Percentiles rank a stretch among this genome's conserved stretches.
Evolutionary conservation across 2,329 filamentous ascomycete genomes (phyloP).

Genomic region (Colletotrichum sp.): DNA sequence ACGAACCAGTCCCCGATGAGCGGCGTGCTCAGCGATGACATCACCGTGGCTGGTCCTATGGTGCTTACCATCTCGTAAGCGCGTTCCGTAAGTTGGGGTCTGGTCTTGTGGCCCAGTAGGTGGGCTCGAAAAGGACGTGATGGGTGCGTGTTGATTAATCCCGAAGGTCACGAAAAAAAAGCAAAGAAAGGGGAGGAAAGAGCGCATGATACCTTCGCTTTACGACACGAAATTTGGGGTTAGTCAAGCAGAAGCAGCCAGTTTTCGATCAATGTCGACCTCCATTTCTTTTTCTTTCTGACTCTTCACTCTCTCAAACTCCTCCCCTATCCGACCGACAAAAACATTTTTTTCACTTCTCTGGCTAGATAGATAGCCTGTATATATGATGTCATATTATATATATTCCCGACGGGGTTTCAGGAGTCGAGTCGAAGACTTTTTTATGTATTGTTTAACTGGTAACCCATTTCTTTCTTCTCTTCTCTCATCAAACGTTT

Average conservation of each 20-base stretch:
- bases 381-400: conserved; percentile 29
- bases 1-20: conserved; percentile 57
- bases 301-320: conserved; percentile 13
- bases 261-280: conserved; percentile 20
- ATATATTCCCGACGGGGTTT: conserved; percentile 27
- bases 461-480: background rate
- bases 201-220: conserved; percentile 12
- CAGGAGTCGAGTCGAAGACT: conserved; percentile 17
- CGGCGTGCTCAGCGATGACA: conserved; percentile 63
- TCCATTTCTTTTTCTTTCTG: conserved; percentile 13
- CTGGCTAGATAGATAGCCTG: conserved; percentile 27
- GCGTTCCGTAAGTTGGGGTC: background rate
- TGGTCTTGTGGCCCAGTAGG: background rate
- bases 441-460: conserved; percentile 20
- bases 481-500: background rate
- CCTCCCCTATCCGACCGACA: conserved; percentile 2
- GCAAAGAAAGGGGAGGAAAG: background rate
- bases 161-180: background rate
- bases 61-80: conserved; percentile 57
- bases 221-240: conserved; percentile 5
- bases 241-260: conserved; percentile 19
- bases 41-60: conserved; percentile 70
- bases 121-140: conserved; percentile 2
- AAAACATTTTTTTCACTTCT: conserved; percentile 14
- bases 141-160: conserved; percentile 16